A percentile compares a stretch with the other conserved stretches of the same genome.
phyloP scores from a whole-genome alignment of 106 monocot genomes.

The Ottelia alismoides region DNA sequence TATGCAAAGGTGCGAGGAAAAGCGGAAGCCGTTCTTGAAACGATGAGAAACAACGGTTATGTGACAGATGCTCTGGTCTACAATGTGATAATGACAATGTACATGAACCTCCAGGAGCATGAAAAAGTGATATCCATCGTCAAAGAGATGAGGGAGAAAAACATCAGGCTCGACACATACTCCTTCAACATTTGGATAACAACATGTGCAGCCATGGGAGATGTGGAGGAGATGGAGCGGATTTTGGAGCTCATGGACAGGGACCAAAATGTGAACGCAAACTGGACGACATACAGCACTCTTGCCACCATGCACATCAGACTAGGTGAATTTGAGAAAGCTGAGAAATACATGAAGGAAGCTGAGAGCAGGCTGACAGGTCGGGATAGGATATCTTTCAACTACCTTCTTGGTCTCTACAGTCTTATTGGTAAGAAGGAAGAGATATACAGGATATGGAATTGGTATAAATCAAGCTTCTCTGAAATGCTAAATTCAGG shows the following conservation, averaged over 20 bases:
- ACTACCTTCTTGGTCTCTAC: conserved; percentile 71
- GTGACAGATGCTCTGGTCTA: conserved; percentile 47
- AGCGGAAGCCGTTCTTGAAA: conserved; percentile 48
- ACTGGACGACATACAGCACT: conserved; percentile 88
- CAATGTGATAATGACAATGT: conserved; percentile 98
- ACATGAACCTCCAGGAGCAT: conserved; percentile 64
- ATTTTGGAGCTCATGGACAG: conserved; percentile 47
- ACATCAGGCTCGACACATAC: conserved; percentile 47
- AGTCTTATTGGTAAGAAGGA: conserved; percentile 50
- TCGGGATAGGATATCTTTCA: conserved; percentile 53
- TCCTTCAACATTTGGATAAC: conserved; percentile 92
- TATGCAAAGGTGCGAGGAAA: conserved; percentile 56
- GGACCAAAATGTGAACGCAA: conserved; percentile 39
- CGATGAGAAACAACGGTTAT: conserved; percentile 52
- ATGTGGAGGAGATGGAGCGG: conserved; percentile 60
- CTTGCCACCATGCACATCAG: conserved; percentile 75
- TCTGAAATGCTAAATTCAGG: conserved; percentile 48
- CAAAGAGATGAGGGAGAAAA: conserved; percentile 62
- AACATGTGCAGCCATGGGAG: conserved; percentile 47
- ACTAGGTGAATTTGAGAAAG: conserved; percentile 49
- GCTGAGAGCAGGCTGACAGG: conserved; percentile 66
- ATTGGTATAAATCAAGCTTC: conserved; percentile 73
- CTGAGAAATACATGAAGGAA: conserved; percentile 57
- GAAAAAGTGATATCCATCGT: conserved; percentile 39
- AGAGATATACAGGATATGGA: conserved; percentile 83